Evolutionary conservation across 768 basidiomycete genomes (phyloP).

Genomic region (Punctularia strigosozonata): DNA sequence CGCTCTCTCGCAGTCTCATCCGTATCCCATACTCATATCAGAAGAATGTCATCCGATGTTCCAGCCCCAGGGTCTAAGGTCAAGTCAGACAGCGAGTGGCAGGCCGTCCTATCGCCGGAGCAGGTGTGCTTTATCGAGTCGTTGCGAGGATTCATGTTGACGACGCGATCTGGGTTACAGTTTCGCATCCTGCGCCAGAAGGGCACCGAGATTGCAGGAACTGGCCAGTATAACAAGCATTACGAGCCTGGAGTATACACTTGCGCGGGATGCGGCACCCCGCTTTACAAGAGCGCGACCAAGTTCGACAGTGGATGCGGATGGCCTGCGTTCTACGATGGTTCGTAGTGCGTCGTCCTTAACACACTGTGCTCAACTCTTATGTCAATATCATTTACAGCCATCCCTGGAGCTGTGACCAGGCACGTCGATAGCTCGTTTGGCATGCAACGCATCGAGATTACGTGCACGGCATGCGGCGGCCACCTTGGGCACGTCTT

Average conservation of each 20-base stretch:
- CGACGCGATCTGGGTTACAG: slow-evolving; percentile 25
- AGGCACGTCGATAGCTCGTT: slow-evolving; percentile 60
- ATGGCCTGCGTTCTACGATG: slow-evolving; percentile 98
- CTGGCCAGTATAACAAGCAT: slow-evolving; percentile 72
- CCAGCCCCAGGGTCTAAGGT: too few species aligned
- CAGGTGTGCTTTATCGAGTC: slow-evolving; percentile 38
- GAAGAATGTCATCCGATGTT: too few species aligned
- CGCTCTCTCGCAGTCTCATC: too few species aligned
- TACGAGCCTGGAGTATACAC: slow-evolving; percentile 54
- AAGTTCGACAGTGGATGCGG: slow-evolving; percentile 93
- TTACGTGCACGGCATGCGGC: slow-evolving; percentile 82
- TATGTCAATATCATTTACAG: slow-evolving; percentile 24
- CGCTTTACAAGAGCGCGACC: slow-evolving; percentile 79
- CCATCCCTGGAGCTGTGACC: slow-evolving; percentile 80
- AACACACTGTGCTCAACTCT: not conserved
- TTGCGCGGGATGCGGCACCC: slow-evolving; percentile 72
- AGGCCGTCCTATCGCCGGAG: slow-evolving; percentile 64
- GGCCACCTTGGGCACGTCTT: slow-evolving; percentile 95
- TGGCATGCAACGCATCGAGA: slow-evolving; percentile 71
- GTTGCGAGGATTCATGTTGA: not conserved
- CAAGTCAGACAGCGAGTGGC: slow-evolving; percentile 76
- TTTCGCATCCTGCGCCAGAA: slow-evolving; percentile 80
- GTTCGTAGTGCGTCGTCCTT: slow-evolving; percentile 24
- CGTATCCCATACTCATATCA: too few species aligned
- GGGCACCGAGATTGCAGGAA: slow-evolving; percentile 72